Evolutionary conservation across 2,329 filamentous ascomycete genomes (phyloP), one percentile per base, ranked within the genome.

Genomic region (Didymella arachidicola): DNA sequence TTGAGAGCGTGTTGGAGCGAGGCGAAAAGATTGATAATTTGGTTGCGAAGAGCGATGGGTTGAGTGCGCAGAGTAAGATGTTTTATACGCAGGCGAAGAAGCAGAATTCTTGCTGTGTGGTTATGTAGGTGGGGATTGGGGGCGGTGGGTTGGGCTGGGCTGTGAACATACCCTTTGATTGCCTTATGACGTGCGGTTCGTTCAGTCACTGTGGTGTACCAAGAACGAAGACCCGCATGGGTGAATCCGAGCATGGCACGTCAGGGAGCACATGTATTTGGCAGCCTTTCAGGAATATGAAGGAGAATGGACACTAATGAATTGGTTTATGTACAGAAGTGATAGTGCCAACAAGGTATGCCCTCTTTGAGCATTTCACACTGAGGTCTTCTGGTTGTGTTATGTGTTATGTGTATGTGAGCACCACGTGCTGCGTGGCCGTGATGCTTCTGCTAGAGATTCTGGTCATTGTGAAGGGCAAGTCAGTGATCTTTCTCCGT

Each of bases 21-120:
- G 95, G 93, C 41, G 93, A 98, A 86, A 98, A 97, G 85, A 92
- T 99, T 68, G 94, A 98, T 74, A 91, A 90, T 70, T 80, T 99
- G 69, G 94, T 98, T 44, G 89, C 89, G 64, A 98, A 98, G 87
- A 96, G 92, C 72, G 92, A 97, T 70, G 92, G 89, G 12, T 79
- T 99, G 72, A 96, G 92, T 79, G 86, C 87, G 48, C 91, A 95
- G 83, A 97, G 92, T 81, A 98, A 97, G 85, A 94, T 96, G 90
- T 99, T 99, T 78, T 98, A 98, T 79, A 92, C 84, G 41, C 84
- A 86, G 77, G 84, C 84, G 25, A 86, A 86, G 78, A 86, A 86
- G 76, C 84, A 86, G 73, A 87, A 87, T 70, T 84, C 82, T 22
- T 87, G 84, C 78, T 87, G 84, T 69, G 72, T 79, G 43, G 77